A percentile compares a stretch with the other conserved stretches of the same genome.
Evolutionary conservation across 345 rosid species (phyloP).

Genomic region (Jatropha curcas): DNA sequence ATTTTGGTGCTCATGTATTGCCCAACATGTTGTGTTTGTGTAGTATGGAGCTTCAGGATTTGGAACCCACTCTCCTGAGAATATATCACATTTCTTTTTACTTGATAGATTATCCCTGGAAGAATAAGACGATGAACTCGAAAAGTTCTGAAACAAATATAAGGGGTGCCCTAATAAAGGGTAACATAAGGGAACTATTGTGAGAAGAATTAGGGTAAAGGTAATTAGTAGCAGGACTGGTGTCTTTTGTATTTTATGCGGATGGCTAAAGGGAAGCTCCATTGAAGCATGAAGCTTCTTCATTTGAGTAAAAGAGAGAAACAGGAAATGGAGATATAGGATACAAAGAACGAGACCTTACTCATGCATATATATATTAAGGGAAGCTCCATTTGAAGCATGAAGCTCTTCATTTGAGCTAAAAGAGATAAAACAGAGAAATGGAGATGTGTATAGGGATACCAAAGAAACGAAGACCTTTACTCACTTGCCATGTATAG

Average conservation of each 20-base stretch:
- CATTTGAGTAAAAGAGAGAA: constrained; percentile 19
- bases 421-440: too few relatives aligned
- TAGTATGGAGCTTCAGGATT: constrained; percentile 77
- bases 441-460: too few relatives aligned
- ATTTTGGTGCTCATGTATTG: constrained; percentile 94
- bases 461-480: too few relatives aligned
- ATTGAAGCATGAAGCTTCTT: constrained; percentile 10
- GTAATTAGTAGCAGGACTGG: constrained; percentile 29
- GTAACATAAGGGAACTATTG: constrained; percentile 41
- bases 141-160: constrained; percentile 13
- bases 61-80: constrained; percentile 82
- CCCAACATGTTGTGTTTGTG: constrained; percentile 87
- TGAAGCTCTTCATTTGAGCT: too few relatives aligned
- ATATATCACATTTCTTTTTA: constrained; percentile 56
- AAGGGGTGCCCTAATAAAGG: constrained; percentile 36
- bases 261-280: constrained; percentile 29
- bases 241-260: constrained; percentile 9
- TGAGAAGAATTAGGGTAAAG: constrained; percentile 29
- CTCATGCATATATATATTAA: background rate
- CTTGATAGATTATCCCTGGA: background rate
- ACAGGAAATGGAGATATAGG: background rate
- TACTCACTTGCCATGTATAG: too few relatives aligned
- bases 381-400: too few relatives aligned
- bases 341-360: too few relatives aligned
- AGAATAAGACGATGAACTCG: background rate